A percentile compares a stretch with the other conserved stretches of the same genome.
phyloP scores from a whole-genome alignment of 257 asterid genomes.

The Solanum microdontum region DNA sequence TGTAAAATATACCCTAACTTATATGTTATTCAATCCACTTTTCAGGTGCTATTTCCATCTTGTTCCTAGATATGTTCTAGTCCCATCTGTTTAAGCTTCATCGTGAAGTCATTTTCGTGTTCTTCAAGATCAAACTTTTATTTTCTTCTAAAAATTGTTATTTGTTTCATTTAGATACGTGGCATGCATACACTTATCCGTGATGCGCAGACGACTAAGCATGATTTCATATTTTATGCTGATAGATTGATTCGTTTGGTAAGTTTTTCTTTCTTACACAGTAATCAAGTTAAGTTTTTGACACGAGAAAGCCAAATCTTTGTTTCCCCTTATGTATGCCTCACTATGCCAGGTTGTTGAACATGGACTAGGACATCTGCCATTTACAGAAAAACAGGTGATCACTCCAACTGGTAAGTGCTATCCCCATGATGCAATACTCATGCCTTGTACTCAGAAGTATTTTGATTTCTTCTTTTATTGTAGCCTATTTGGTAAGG shows the following conservation, averaged over 20 bases:
- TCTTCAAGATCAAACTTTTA: neutral
- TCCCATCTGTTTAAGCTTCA: neutral
- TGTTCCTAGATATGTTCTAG: neutral
- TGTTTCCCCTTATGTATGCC: neutral
- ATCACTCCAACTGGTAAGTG: constrained; percentile 89
- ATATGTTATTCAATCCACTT: constrained; percentile 19
- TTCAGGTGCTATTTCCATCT: constrained; percentile 4
- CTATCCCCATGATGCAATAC: neutral
- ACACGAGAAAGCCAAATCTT: neutral
- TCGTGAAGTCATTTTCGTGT: neutral
- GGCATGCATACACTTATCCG: constrained; percentile 99
- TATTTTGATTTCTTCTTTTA: neutral
- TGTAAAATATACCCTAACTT: constrained; percentile 7
- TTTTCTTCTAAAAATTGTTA: neutral
- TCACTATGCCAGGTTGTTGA: constrained; percentile 68
- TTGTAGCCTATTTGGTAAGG: neutral
- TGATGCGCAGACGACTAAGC: constrained; percentile 82
- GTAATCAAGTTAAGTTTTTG: neutral
- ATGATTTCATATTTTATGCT: constrained; percentile 87
- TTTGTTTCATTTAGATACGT: constrained; percentile 64
- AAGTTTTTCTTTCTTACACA: constrained; percentile 6
- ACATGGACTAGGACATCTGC: constrained; percentile 98
- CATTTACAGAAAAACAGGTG: constrained; percentile 96
- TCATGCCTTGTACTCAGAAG: neutral
- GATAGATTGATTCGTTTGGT: constrained; percentile 95